Percentiles rank a stretch among this genome's conserved stretches.
Conservation (phyloP, 2,329 filamentous ascomycete species). For the Sporothrix pallida region DNA sequence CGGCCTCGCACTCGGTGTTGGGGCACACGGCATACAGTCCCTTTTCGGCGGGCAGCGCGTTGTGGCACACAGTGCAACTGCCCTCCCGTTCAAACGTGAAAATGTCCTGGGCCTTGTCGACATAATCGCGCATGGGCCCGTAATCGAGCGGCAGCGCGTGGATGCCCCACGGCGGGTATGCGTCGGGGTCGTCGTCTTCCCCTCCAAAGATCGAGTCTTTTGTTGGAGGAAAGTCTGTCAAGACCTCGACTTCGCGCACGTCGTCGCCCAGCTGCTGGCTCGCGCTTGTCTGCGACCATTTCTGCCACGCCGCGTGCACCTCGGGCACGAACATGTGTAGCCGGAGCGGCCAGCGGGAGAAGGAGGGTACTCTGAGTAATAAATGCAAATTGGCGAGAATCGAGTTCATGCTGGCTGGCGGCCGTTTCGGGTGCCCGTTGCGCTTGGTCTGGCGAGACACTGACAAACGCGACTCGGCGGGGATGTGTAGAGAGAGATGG, state of each 20-base stretch:
- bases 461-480: slow-evolving; percentile 64
- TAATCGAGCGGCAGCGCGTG: slow-evolving; percentile 63
- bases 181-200: slow-evolving; percentile 21
- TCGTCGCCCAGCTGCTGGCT: slow-evolving; percentile 44
- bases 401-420: slow-evolving; percentile 66
- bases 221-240: slow-evolving; percentile 57
- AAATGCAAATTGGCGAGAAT: slow-evolving; percentile 81
- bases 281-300: slow-evolving; percentile 51
- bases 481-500: slow-evolving; percentile 79
- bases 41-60: slow-evolving; percentile 51
- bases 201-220: slow-evolving; percentile 35
- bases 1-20: slow-evolving; percentile 58
- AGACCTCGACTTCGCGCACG: slow-evolving; percentile 54
- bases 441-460: slow-evolving; percentile 57
- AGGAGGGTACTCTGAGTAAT: slow-evolving; percentile 78
- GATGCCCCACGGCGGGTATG: slow-evolving; percentile 53
- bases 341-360: slow-evolving; percentile 79
- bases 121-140: slow-evolving; percentile 56
- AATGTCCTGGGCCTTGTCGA: slow-evolving; percentile 61
- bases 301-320: slow-evolving; percentile 71
- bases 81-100: slow-evolving; percentile 63
- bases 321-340: slow-evolving; percentile 79
- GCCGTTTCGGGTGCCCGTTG: slow-evolving; percentile 62
- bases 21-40: slow-evolving; percentile 65
- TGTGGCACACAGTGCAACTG: slow-evolving; percentile 59